phyloP scores from a whole-genome alignment of 2,329 filamentous ascomycete species.

The Pseudonectria buxi region DNA sequence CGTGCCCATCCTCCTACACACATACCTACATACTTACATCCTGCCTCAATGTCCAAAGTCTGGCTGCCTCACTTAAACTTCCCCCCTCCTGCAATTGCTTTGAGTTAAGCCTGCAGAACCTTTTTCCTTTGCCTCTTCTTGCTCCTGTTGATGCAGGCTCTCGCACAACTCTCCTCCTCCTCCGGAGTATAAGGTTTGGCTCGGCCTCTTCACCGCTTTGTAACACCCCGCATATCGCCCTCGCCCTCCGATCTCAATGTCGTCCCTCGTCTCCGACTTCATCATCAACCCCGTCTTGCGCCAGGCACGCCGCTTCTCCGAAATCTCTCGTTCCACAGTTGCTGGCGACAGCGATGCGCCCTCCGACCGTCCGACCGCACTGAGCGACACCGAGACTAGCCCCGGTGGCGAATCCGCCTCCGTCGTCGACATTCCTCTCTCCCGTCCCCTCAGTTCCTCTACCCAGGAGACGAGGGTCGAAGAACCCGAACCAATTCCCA shows the following conservation, averaged over 20 bases:
- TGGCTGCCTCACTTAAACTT: too few relatives aligned
- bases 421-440: constrained; percentile 19
- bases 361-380: constrained; percentile 14
- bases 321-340: constrained; percentile 36
- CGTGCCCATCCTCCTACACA: too few relatives aligned
- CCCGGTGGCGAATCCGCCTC: constrained; percentile 13
- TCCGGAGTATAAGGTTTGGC: constrained; percentile 1
- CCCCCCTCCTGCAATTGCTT: too few relatives aligned
- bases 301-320: constrained; percentile 58
- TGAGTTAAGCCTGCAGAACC: too few relatives aligned
- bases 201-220: too few relatives aligned
- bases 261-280: constrained; percentile 57
- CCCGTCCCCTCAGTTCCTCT: constrained; percentile 27
- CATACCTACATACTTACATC: too few relatives aligned
- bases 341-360: constrained; percentile 27
- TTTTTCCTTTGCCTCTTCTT: not conserved
- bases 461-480: constrained; percentile 29
- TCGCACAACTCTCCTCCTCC: constrained; percentile 4
- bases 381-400: constrained; percentile 21
- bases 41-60: too few relatives aligned
- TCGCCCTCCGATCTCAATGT: constrained; percentile 38
- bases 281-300: constrained; percentile 60
- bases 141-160: constrained; percentile 2
- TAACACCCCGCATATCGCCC: constrained; percentile 3
- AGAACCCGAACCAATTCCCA: constrained; percentile 15